Percentiles rank a stretch among this genome's conserved stretches.
Conservation (phyloP, 345 rosid genomes). For the Arabidopsis suecica region DNA sequence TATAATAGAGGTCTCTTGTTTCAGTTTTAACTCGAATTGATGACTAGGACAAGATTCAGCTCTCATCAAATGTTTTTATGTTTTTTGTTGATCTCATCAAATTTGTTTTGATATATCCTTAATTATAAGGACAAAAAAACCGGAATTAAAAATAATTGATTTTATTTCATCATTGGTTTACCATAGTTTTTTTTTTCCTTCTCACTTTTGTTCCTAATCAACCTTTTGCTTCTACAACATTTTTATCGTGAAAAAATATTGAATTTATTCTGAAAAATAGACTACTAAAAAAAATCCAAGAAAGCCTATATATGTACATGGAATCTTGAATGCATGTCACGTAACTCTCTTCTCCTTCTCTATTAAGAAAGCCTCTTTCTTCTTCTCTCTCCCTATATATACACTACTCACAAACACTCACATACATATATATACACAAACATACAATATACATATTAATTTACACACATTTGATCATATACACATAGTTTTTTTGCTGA, state of each 20-base stretch:
- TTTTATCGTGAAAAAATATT: constrained; percentile 11
- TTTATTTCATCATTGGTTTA: neutral
- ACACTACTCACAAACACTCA: neutral
- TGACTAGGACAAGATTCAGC: constrained; percentile 16
- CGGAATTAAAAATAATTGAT: neutral
- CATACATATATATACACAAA: neutral
- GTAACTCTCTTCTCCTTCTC: constrained; percentile 47
- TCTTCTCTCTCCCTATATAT: constrained; percentile 33
- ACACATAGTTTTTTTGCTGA: constrained; percentile 15
- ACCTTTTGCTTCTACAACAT: constrained; percentile 16
- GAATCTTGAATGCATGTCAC: constrained; percentile 47
- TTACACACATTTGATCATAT: constrained; percentile 30
- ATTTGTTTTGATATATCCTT: neutral
- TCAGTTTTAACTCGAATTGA: neutral
- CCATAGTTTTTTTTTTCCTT: neutral
- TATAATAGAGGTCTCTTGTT: neutral
- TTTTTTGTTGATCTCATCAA: neutral
- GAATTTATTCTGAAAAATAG: neutral
- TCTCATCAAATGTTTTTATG: neutral
- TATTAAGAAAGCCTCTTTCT: constrained; percentile 37
- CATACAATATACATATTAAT: neutral
- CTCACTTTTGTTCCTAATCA: neutral
- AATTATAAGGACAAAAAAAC: neutral
- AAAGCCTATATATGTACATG: constrained; percentile 35
- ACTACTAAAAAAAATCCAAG: neutral